Evolutionary conservation across 1,284 basidiomycete genomes (phyloP).

Genomic region (Puccinia polysora): DNA sequence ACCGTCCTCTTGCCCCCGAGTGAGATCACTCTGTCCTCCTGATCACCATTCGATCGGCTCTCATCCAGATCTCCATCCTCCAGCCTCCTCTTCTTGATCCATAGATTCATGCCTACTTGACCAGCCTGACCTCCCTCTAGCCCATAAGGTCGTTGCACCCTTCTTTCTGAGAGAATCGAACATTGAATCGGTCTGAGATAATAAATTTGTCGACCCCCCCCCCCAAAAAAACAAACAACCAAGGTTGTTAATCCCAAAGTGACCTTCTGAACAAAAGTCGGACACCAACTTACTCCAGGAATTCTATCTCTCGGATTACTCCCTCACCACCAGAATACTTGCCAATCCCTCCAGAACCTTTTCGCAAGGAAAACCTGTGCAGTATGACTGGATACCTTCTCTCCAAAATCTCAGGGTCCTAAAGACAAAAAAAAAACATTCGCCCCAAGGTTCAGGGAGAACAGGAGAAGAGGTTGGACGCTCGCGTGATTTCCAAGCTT

Average conservation of each 20-base stretch:
- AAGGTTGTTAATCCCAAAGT: too few species aligned
- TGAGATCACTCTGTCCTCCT: constrained; percentile 65
- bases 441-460: neutral
- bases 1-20: constrained; percentile 87
- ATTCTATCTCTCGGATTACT: constrained; percentile 78
- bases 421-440: constrained; percentile 59
- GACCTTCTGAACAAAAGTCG: neutral
- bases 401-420: constrained; percentile 88
- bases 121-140: constrained; percentile 77
- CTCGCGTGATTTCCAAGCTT: constrained; percentile 21
- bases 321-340: constrained; percentile 80
- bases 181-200: constrained; percentile 72
- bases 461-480: neutral
- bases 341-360: constrained; percentile 72
- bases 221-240: too few species aligned
- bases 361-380: constrained; percentile 72
- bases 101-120: constrained; percentile 73
- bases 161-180: constrained; percentile 77
- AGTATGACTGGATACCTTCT: constrained; percentile 81
- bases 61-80: constrained; percentile 55
- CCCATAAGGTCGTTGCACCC: constrained; percentile 84
- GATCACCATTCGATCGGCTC: constrained; percentile 46
- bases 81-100: constrained; percentile 66
- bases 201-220: too few species aligned
- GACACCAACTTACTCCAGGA: constrained; percentile 65